Evolutionary conservation across 2,329 filamentous ascomycete species (phyloP), one percentile per base, ranked within the genome.

Genomic region (Sarocladium oryzae): DNA sequence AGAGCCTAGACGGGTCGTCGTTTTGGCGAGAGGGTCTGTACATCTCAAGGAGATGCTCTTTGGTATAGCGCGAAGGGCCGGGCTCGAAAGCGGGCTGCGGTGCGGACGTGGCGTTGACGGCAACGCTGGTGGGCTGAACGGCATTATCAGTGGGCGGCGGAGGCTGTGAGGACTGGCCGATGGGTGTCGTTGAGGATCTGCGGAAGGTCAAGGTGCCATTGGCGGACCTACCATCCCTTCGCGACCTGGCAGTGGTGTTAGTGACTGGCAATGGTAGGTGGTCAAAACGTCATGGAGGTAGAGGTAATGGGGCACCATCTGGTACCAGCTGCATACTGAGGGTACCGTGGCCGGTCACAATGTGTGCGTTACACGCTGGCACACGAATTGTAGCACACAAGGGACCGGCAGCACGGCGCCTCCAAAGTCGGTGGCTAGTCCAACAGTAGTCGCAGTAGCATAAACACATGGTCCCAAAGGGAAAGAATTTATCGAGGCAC

Each of bases 21-120:
- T 68, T 68, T 41, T 76, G 73, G 37, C 73, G 72, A 58, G 70
- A 68, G 53, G 59, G 57, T 58, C 78, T 81, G 68, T 82, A 92
- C 57, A 96, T 79, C 52, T 84, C 80, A 53, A 96, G 74, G 55
- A 96, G 74, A 57, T 95, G 82, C 2, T 91, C 88, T 66, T 85
- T 88, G 56, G 82, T 82, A 68, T 95, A 95, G 59, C 86, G 83
- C 54, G 74, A 33, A 37, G 81, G 67, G 58, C 71, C 67, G 24
- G 61, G 43, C 38, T 70, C 68, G 53, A 65, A 61, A 35, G 54
- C 59, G 30, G 59, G 53, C 40, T 59, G 58, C 41, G 61, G 63
- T 55, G 66, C 62, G 56, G 61, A 58, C 55, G 66, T 60, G 60
- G 69, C 58, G 55, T 76, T 63, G 52, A 57, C 53, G 48, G 43